A percentile compares a stretch with the other conserved stretches of the same genome.
Evolutionary conservation across 306 rosid species (phyloP).

Genomic region (Pyrus betulifolia): DNA sequence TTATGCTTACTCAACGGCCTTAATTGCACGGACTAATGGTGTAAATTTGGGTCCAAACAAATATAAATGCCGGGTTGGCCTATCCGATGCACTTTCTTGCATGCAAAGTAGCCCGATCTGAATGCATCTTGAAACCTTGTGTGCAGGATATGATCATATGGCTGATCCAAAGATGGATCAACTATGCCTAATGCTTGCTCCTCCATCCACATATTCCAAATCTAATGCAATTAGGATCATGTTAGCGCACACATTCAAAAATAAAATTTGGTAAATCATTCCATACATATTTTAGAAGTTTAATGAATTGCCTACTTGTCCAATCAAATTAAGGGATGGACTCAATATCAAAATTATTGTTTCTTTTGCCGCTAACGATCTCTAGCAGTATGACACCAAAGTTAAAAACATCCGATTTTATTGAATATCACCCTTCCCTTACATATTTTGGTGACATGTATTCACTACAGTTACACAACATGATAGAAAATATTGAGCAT

Average conservation of each 20-base stretch:
- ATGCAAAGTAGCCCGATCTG: constrained; percentile 58
- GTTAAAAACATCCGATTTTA: too few relatives aligned
- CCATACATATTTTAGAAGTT: neutral
- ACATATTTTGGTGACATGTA: too few relatives aligned
- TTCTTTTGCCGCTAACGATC: too few relatives aligned
- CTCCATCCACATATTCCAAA: constrained; percentile 38
- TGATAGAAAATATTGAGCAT: neutral
- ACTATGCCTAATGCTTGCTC: constrained; percentile 23
- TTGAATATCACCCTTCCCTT: too few relatives aligned
- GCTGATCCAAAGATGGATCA: constrained; percentile 25
- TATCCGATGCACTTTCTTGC: constrained; percentile 40
- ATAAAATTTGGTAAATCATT: neutral
- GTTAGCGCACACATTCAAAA: neutral
- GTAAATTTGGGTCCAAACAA: too few relatives aligned
- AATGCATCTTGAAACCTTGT: constrained; percentile 44
- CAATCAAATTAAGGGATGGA: too few relatives aligned
- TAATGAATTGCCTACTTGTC: neutral
- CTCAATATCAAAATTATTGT: too few relatives aligned
- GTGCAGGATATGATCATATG: neutral
- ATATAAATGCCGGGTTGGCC: constrained; percentile 54
- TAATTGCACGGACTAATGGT: too few relatives aligned
- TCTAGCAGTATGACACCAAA: too few relatives aligned
- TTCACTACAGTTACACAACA: too few relatives aligned
- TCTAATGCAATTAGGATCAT: constrained; percentile 13
- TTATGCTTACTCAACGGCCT: too few relatives aligned